Evolutionary conservation across 2,329 filamentous ascomycete genomes (phyloP).

Genomic region (Hymenoscyphus repandus): DNA sequence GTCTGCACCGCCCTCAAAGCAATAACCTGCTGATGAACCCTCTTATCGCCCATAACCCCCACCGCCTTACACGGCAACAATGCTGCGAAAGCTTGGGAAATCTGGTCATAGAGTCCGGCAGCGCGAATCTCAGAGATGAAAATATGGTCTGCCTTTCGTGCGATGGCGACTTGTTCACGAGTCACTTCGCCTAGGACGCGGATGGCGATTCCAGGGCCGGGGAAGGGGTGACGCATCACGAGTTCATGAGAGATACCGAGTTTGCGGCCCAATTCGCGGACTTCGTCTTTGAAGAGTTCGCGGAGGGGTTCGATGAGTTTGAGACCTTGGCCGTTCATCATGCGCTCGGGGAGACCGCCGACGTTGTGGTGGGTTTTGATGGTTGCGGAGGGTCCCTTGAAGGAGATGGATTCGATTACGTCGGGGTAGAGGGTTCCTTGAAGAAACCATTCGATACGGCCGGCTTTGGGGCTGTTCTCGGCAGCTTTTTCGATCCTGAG

Average conservation of each 20-base stretch:
- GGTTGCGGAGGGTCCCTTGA: conserved; percentile 65
- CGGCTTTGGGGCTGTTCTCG: conserved; percentile 59
- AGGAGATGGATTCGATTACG: conserved; percentile 57
- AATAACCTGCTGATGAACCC: conserved; percentile 59
- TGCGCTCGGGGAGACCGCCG: conserved; percentile 57
- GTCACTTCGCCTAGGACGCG: conserved; percentile 79
- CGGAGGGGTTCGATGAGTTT: conserved; percentile 75
- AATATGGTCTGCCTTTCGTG: conserved; percentile 70
- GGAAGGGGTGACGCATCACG: conserved; percentile 74
- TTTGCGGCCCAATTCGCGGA: conserved; percentile 62
- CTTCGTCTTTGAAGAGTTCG: conserved; percentile 81
- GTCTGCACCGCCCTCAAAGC: conserved; percentile 57
- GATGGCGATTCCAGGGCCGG: conserved; percentile 65
- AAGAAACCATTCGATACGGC: conserved; percentile 78
- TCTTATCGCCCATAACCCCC: conserved; percentile 63
- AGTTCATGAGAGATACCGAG: conserved; percentile 69
- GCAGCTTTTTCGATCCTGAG: conserved; percentile 68
- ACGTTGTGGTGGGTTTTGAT: conserved; percentile 72
- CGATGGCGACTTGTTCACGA: conserved; percentile 71
- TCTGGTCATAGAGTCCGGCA: conserved; percentile 68
- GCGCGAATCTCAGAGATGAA: conserved; percentile 71
- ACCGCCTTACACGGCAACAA: conserved; percentile 61
- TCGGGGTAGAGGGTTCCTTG: conserved; percentile 73
- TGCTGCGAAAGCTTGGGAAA: conserved; percentile 66
- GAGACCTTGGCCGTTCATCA: conserved; percentile 46